phyloP scores from a whole-genome alignment of 169 alveolate species.

The Cryptosporidium canis region DNA sequence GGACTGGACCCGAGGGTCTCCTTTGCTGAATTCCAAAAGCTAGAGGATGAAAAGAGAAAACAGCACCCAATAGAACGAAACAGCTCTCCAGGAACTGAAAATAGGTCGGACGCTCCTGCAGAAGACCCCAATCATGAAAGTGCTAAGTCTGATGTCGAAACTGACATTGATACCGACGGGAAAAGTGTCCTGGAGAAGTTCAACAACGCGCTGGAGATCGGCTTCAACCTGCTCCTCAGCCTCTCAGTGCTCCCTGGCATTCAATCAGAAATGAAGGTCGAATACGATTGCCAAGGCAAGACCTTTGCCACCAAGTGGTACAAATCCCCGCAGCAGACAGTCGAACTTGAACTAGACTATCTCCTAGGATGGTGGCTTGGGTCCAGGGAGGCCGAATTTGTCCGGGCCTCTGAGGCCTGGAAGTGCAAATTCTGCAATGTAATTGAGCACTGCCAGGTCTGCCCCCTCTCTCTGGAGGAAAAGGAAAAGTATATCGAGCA shows the following conservation, averaged over 20 bases:
- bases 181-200: neutral
- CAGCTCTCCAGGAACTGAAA: neutral
- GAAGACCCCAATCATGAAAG: neutral
- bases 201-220: constrained; percentile 21
- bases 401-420: constrained; percentile 45
- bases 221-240: neutral
- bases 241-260: constrained; percentile 41
- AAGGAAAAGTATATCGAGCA: constrained; percentile 38
- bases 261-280: constrained; percentile 58
- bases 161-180: neutral
- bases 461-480: constrained; percentile 38
- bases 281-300: constrained; percentile 60
- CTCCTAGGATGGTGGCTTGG: constrained; percentile 67
- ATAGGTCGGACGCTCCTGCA: neutral
- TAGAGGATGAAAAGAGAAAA: constrained; percentile 3
- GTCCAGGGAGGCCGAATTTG: constrained; percentile 28
- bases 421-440: constrained; percentile 64
- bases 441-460: constrained; percentile 29
- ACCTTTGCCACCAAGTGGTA: constrained; percentile 69
- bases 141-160: neutral
- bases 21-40: neutral
- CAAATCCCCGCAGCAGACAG: constrained; percentile 17
- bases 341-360: constrained; percentile 41
- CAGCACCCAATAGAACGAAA: neutral
- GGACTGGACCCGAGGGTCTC: constrained; percentile 5